Base-by-base conservation (phyloP, 1,284 basidiomycete genomes). In the Ustilago vetiveriae region DNA sequence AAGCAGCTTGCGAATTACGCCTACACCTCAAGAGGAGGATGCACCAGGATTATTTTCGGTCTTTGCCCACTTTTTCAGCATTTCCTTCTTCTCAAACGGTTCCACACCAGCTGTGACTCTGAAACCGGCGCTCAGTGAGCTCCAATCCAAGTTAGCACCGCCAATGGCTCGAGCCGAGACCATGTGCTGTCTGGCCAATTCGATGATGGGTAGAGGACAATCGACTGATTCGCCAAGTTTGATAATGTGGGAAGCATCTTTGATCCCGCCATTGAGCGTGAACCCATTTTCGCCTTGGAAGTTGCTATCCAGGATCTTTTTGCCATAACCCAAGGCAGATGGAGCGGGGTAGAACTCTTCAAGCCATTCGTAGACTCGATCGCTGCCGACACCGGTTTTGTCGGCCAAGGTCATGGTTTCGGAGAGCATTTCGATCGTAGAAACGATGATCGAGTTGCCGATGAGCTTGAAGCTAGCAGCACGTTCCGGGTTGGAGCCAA, bases 191-290 rank as follows among this genome's bases (percentile, higher is more conserved):
- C 67, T 33, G 3, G 67, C 67, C 40, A 70, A 23, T 19, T 70
- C 67, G 33, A 70, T 70, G 17, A 86, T 85, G 10, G 92, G 92
- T 88, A 93, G 89, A 0, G 91, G 92, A 11, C 89, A 87, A 71
- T 92, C 89, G 72, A 88, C 84, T 48, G 88, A 86, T 9, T 84
- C 84, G 6, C 84, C 85, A 8, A 86, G 76, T 58, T 82, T 77
- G 40, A 83, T 80, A 36, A 86, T 84, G 72, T 86, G 84, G 3
- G 37, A 44, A 6, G 62, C 68, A 23, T 94, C 92, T 75, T 92
- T 92, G 75, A 94, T 88, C n/a, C 92, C 93, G 16, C 91, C 91
- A 33, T 90, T 88, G 50, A 94, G 87, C n/a, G 89, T 85, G 81
- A 95, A 94, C n/a, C 92, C 93, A 35, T 85, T 85, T 9, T 86